A percentile compares a stretch with the other conserved stretches of the same genome.
Evolutionary conservation across 768 basidiomycete genomes (phyloP).

Genomic region (Pisolithus microcarpus): DNA sequence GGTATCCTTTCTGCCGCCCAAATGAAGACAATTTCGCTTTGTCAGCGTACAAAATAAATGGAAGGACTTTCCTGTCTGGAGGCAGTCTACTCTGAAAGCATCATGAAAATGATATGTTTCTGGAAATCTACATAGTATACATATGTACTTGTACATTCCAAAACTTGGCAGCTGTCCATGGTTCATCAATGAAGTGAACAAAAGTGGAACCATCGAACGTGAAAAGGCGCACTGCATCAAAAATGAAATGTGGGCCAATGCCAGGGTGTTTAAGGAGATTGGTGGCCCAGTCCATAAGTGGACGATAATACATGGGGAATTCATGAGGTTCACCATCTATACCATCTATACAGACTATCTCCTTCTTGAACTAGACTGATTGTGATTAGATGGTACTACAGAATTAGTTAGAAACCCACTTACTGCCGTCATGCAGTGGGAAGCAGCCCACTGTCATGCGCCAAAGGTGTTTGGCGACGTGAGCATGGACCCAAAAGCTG

Average conservation of each 20-base stretch:
- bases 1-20: slow-evolving; percentile 33
- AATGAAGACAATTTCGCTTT: slow-evolving; percentile 31
- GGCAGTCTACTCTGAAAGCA: neutral
- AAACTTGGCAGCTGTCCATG: slow-evolving; percentile 31
- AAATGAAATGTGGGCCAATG: slow-evolving; percentile 20
- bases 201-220: slow-evolving; percentile 22
- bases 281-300: slow-evolving; percentile 23
- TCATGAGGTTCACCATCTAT: slow-evolving; percentile 3
- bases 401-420: neutral
- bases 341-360: slow-evolving; percentile 14
- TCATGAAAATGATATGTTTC: too few species aligned
- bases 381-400: neutral
- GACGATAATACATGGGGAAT: slow-evolving; percentile 16
- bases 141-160: slow-evolving; percentile 32
- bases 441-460: too few species aligned
- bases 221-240: slow-evolving; percentile 26
- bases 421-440: slow-evolving; percentile 4
- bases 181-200: slow-evolving; percentile 27
- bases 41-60: slow-evolving; percentile 34
- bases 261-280: slow-evolving; percentile 23
- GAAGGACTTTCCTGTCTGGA: slow-evolving; percentile 18
- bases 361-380: slow-evolving; percentile 11
- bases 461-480: too few species aligned
- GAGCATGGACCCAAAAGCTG: too few species aligned
- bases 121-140: too few species aligned